These are phyloP conservation scores for Suhomyces canberraensis DNA, from an alignment of 805 yeast species.

Conservation along the genomic window DNA sequence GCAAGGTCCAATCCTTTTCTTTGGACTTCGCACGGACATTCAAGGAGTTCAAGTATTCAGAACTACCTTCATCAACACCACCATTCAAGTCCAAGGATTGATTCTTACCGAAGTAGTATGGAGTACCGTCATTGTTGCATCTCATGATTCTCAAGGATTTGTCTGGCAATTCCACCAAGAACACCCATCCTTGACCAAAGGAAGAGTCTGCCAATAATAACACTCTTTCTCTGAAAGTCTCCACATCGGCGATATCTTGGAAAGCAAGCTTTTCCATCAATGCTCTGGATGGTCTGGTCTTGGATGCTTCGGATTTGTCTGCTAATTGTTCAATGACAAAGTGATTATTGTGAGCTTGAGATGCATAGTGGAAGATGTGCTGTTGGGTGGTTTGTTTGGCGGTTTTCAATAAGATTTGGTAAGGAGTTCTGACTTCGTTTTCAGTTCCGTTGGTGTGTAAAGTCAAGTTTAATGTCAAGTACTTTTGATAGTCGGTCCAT, in stretches of 20 bases:
- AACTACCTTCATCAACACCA: conserved; percentile 57
- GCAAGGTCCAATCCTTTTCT: conserved; percentile 62
- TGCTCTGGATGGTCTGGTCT: conserved; percentile 36
- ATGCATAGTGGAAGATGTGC: conserved; percentile 78
- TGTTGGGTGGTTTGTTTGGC: conserved; percentile 66
- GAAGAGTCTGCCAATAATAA: conserved; percentile 48
- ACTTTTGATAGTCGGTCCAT: conserved; percentile 80
- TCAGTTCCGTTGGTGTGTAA: conserved; percentile 73
- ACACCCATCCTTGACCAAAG: conserved; percentile 75
- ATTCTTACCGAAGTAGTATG: conserved; percentile 64
- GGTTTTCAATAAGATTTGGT: conserved; percentile 64
- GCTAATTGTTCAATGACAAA: conserved; percentile 69
- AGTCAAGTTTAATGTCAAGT: conserved; percentile 56
- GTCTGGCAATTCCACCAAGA: conserved; percentile 61
- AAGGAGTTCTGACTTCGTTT: conserved; percentile 71
- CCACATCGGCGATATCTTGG: conserved; percentile 38
- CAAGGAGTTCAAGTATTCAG: conserved; percentile 42
- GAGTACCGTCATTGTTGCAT: conserved; percentile 75
- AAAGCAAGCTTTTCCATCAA: conserved; percentile 37
- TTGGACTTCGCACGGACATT: conserved; percentile 38
- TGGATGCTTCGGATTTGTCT: conserved; percentile 27
- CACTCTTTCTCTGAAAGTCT: conserved; percentile 49
- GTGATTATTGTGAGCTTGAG: conserved; percentile 91
- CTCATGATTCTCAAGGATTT: conserved; percentile 54
- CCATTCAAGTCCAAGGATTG: conserved; percentile 77